Percentiles rank a stretch among this genome's conserved stretches.
Evolutionary conservation across 257 asterid species (phyloP).

Genomic region (Apocynum venetum): DNA sequence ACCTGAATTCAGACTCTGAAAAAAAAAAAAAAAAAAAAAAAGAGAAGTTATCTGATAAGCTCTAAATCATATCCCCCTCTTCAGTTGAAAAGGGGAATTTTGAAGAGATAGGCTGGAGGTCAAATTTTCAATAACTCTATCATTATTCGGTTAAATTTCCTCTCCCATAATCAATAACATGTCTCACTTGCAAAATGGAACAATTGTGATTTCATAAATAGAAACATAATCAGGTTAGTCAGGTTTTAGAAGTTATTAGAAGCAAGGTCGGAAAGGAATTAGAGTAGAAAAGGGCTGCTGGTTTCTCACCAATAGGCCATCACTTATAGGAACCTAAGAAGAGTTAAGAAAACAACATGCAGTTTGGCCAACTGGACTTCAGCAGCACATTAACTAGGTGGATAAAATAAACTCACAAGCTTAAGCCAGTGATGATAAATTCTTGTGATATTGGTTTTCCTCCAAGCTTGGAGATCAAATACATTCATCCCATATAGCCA

Average conservation of each 20-base stretch:
- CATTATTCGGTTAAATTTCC: neutral
- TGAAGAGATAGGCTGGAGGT: neutral
- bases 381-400: neutral
- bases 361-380: neutral
- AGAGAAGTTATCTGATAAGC: neutral
- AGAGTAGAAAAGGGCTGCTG: too few species aligned
- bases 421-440: slow-evolving; percentile 84
- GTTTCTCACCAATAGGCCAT: neutral
- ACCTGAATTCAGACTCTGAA: slow-evolving; percentile 65
- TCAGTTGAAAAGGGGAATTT: neutral
- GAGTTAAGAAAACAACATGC: neutral
- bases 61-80: neutral
- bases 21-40: neutral
- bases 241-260: neutral
- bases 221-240: neutral
- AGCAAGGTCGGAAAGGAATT: neutral
- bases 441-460: slow-evolving; percentile 59
- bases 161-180: neutral
- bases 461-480: slow-evolving; percentile 75
- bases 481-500: slow-evolving; percentile 84
- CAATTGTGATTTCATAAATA: neutral
- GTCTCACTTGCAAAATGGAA: neutral
- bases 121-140: neutral
- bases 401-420: slow-evolving; percentile 46
- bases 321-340: neutral